Evolutionary conservation across 2,329 filamentous ascomycete genomes (phyloP), one percentile per base, ranked within the genome.

Genomic region (Xylariaceae sp.): DNA sequence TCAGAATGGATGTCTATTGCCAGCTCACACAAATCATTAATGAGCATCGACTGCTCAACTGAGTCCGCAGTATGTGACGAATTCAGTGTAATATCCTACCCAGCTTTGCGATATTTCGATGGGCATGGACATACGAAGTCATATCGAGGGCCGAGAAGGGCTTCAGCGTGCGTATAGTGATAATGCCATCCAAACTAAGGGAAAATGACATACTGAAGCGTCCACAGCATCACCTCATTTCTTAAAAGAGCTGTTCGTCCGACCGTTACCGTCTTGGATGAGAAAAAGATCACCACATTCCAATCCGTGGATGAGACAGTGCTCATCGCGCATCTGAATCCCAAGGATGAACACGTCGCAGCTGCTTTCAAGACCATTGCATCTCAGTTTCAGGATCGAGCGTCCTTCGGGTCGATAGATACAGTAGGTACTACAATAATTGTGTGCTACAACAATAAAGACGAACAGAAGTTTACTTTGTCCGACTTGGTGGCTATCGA

Each of bases 91-190:
- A 69, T 71, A 11, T 80, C 79, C 0, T 80, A 78, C 56, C 80
- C 80, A 2, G 71, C 79, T 6, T 74, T 83, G 31, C 74, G 79
- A 0, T 73, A 78, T 8, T 79, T 78, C 56, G 71, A 71, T 34
- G 65, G 67, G 3, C 67, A 73, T 23, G 70, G 73, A 2, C 59
- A 64, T 4, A 69, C 70, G 43, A 67, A 63, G 9, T 66, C 76
- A 46, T 82, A 82, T 61, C 74, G 79, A 31, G 80, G 80, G 0
- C 71, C 75, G 1, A 71, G 78, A 17, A 75, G 68, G 40, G 71
- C 76, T 0, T 58, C 69, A 9, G 60, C 72, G 78, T 79, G 54
- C 53, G 75, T 69, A 29, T 6, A 37, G 24, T 6, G 11, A 23
- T 16, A 12, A 23, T 7, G 12, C 1, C 5, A 7, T 23, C 11